Base-by-base conservation (phyloP, 306 rosid species). In the Ormosia emarginata region DNA sequence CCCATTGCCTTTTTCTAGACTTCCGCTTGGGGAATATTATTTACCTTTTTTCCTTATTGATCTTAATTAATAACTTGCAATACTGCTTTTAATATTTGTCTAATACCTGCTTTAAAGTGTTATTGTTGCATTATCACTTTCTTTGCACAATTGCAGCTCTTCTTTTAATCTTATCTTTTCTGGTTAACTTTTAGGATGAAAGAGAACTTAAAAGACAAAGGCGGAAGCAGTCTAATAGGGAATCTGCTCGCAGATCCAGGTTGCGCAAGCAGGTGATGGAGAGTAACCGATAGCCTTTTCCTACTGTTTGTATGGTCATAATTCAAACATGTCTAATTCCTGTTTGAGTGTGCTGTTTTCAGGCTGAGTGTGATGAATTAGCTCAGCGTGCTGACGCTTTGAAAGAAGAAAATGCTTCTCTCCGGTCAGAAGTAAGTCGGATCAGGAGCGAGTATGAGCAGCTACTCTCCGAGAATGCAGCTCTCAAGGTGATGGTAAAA, bases 291-390 rank as follows among this genome's bases (percentile, higher is more conserved):
- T 47, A 32, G 24, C 37, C 15, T 77, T 65, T 85, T 71, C 68
- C 57, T 81, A 34, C 59, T 39, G 52, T 47, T 50, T 73, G 71
- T 81, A 49, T 72, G 81, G 50, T 55, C 85, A 36, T 70, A 5
- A 72, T 46, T 77, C 58, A 67, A 40, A 9, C 75, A 41, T 68
- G 55, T 70, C 39, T 75, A 52, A 52, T 56, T 49, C 29, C 18
- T 56, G 75, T 79, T 8, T 64, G 24, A 5, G 6, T 79, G 43
- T 77, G 50, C 69, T 82, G 71, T 81, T 85, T 44, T 44, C 85
- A 95, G 99, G 98, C 96, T 7, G 99, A 95, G 88, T 95, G 99
- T 30, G 99, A 95, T 56, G 99, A 93, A 82, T 90, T 95, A 77
- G 95, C 94, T 75, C 97, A 90, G 84, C 91, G 94, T 63, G 99